Evolutionary conservation across 2,329 filamentous ascomycete genomes (phyloP), one percentile per base, ranked within the genome.

Genomic region (Aspergillus alliaceus): DNA sequence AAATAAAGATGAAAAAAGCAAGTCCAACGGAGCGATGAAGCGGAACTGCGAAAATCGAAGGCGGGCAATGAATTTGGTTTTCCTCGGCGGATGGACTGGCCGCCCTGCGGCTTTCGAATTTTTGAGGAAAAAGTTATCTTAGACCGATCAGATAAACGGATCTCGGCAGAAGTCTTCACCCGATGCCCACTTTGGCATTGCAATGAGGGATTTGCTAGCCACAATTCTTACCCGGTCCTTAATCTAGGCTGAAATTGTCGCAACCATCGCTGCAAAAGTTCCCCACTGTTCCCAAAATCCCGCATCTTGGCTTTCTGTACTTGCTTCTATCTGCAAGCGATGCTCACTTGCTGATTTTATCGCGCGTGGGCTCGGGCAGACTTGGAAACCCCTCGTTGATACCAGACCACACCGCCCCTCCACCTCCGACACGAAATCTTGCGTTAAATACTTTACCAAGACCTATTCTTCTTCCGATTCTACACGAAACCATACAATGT

Each of bases 91-190:
- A 48, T 27, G 24, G 27, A 48, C 27, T 48, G 27, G 29, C 24
- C 27, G 44, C 29, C 22, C n/a, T 48, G 44, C 44, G 44, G 44
- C 42, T 31, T 35, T 42, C 24, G 24, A 18, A 63, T 62, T 59
- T 34, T 53, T 62, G 59, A 61, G 46, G 49, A 60, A 62, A 66
- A 68, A 64, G 63, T 70, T 70, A 71, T 72, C 69, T 76, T 75
- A 74, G 74, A 65, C 65, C 61, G 65, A 76, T 77, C 73, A 71
- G 74, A 77, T 76, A 77, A 76, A 63, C 72, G 71, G 72, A 68
- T 75, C 73, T 73, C 70, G 70, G 70, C 58, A 32, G 59, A 67
- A 70, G 59, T 68, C 11, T 34, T 34, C 24, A 32, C 46, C 62
- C 61, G 65, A 52, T 35, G 42, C 47, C 57, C 54, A 57, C 56